Evolutionary conservation across 495 filamentous ascomycete species (phyloP).

Genomic region (Elasticomyces elasticus): DNA sequence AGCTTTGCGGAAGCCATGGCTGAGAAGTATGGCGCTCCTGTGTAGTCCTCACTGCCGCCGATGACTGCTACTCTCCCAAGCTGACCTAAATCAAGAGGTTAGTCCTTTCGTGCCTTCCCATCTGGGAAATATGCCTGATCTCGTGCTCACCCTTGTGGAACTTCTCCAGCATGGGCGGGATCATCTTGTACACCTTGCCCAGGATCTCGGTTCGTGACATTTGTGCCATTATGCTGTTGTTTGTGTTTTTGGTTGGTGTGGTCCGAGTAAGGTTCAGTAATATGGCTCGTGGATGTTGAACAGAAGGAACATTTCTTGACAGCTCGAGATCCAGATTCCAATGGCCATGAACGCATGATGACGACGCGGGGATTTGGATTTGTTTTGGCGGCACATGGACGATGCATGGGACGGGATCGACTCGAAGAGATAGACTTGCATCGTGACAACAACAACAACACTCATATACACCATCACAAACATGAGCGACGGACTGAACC

Average conservation of each 20-base stretch:
- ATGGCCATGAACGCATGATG: no score
- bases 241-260: neutral
- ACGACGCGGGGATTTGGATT: neutral
- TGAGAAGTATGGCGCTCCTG: constrained; percentile 94
- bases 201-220: constrained; percentile 59
- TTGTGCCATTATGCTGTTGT: constrained; percentile 32
- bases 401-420: neutral
- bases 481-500: constrained; percentile 18
- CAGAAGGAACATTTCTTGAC: no score
- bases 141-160: constrained; percentile 79
- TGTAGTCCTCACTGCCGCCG: constrained; percentile 91
- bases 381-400: neutral
- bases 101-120: neutral
- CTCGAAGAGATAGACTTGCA: neutral
- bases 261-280: neutral
- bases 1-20: constrained; percentile 89
- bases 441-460: neutral
- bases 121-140: constrained; percentile 8
- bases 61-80: constrained; percentile 88
- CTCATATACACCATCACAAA: constrained; percentile 1
- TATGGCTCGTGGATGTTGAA: no score
- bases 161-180: constrained; percentile 88
- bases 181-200: constrained; percentile 72
- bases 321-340: no score
- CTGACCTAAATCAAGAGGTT: constrained; percentile 51